Conservation (phyloP, 768 basidiomycete genomes). For the Heimioporus sp. region DNA sequence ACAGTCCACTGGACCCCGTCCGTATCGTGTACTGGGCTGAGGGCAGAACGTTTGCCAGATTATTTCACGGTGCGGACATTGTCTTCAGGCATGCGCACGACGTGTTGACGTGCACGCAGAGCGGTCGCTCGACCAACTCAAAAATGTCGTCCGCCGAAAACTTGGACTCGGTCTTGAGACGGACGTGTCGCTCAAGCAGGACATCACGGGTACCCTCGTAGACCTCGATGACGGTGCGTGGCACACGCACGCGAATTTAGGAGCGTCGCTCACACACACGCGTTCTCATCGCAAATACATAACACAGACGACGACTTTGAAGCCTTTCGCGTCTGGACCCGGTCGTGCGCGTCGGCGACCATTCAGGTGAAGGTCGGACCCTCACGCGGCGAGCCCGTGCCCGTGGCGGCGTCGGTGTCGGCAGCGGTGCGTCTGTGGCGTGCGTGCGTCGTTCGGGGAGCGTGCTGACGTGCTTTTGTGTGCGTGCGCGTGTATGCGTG, state of each 20-base stretch:
- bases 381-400: not conserved
- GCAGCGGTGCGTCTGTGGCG: no score
- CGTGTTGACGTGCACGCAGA: conserved; percentile 38
- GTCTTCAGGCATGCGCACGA: no score
- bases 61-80: conserved; percentile 37
- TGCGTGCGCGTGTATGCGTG: no score
- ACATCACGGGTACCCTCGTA: conserved; percentile 51
- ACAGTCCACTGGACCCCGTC: not conserved
- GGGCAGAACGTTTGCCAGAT: conserved; percentile 37
- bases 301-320: conserved; percentile 79
- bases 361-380: conserved; percentile 32
- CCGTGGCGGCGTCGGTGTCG: no score
- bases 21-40: conserved; percentile 39
- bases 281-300: no score
- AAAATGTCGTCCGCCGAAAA: conserved; percentile 58
- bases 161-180: conserved; percentile 45
- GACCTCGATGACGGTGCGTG: conserved; percentile 77
- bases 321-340: conserved; percentile 56
- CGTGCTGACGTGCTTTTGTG: no score
- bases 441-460: no score
- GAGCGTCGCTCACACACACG: no score
- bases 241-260: no score
- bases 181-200: conserved; percentile 43
- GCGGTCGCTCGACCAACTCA: conserved; percentile 55
- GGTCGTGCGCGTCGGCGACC: conserved; percentile 34